Evolutionary conservation across 1,284 basidiomycete genomes (phyloP).

Genomic region (Austropuccinia psidii): DNA sequence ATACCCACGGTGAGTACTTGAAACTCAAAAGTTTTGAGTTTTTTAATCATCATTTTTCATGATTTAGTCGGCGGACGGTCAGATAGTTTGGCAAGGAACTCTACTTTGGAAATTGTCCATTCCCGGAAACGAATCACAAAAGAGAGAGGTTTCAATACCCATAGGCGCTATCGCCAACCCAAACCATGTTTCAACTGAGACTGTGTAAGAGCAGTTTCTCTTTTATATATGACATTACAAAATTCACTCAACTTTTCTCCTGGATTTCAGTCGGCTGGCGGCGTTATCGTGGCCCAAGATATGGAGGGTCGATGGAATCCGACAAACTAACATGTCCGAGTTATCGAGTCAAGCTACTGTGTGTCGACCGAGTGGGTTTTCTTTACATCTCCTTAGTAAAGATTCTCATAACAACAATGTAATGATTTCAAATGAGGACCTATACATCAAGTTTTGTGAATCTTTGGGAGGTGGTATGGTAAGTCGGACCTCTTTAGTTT

Average conservation of each 20-base stretch:
- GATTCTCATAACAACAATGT: background rate
- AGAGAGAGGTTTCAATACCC: slow-evolving; percentile 1
- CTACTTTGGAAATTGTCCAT: slow-evolving; percentile 6
- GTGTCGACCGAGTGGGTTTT: background rate
- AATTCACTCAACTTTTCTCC: background rate
- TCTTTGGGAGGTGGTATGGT: background rate
- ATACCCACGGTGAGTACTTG: background rate
- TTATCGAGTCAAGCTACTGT: background rate
- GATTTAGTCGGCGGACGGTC: slow-evolving; percentile 1
- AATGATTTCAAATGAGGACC: background rate
- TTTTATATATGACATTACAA: background rate
- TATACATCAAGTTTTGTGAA: slow-evolving; percentile 16
- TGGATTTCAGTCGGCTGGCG: background rate
- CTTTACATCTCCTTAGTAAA: background rate
- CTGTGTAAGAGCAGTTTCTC: background rate
- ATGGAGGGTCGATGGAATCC: background rate
- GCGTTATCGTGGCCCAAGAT: slow-evolving; percentile 11
- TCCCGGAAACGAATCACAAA: background rate
- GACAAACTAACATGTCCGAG: background rate
- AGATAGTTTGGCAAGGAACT: slow-evolving; percentile 9
- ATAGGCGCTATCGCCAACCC: background rate
- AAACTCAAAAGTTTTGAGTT: background rate
- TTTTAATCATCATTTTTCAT: background rate
- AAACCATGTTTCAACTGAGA: background rate
- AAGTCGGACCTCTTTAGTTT: background rate